These are phyloP conservation scores for Backusella tarrabulga DNA, from an alignment of 192 early-diverging fungal genomes.

Conservation along the genomic window DNA sequence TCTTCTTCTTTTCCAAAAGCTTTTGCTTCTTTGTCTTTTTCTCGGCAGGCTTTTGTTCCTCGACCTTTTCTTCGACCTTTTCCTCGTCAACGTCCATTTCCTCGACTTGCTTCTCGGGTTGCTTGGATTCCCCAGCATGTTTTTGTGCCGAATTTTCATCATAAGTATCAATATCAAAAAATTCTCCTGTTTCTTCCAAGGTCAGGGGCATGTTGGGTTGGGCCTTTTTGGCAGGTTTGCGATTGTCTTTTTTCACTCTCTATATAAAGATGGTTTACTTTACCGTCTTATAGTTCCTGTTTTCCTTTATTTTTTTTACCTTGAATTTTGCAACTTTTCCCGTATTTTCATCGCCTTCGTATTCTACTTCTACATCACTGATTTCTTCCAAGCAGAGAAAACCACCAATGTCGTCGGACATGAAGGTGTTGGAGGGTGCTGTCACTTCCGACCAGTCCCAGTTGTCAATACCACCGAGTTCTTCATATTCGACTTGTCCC, in stretches of 20 bases:
- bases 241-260: conserved; percentile 19
- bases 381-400: conserved; percentile 88
- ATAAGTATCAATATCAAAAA: conserved; percentile 81
- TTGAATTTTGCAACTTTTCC: conserved; percentile 75
- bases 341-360: conserved; percentile 57
- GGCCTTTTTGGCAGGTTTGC: conserved; percentile 35
- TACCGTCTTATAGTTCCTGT: not conserved
- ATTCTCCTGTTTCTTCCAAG: conserved; percentile 47
- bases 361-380: conserved; percentile 78
- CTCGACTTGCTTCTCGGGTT: not conserved
- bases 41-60: not conserved
- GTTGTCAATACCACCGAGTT: conserved; percentile 37
- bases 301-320: conserved; percentile 40
- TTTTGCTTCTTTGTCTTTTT: conserved; percentile 20
- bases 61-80: not conserved
- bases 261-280: conserved; percentile 16
- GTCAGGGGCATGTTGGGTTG: conserved; percentile 48
- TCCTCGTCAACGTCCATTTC: not conserved
- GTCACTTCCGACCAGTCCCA: conserved; percentile 64
- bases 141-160: conserved; percentile 53
- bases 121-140: not conserved
- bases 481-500: conserved; percentile 21
- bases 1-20: conserved; percentile 10
- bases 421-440: conserved; percentile 44
- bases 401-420: conserved; percentile 71